phyloP scores from a whole-genome alignment of 768 basidiomycete species.

The Termitomyces sp. region DNA sequence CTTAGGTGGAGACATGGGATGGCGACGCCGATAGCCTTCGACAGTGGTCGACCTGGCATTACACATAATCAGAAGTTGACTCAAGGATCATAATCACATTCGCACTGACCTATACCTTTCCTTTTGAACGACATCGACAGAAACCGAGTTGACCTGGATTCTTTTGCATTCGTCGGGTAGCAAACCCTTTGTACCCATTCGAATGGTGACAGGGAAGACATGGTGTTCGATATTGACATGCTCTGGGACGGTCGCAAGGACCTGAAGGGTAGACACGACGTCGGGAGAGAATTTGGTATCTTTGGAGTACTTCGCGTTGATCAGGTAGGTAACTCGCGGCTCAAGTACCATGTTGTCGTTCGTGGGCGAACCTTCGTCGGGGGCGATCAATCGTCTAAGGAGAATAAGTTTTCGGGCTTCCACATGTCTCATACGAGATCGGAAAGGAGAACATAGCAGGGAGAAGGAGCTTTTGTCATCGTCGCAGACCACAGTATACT shows the following conservation, averaged over 20 bases:
- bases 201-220: conserved; percentile 49
- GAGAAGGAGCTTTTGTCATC: conserved; percentile 32
- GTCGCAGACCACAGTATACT: conserved; percentile 45
- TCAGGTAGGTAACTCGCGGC: conserved; percentile 45
- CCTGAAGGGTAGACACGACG: conserved; percentile 57
- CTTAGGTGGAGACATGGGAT: conserved; percentile 49
- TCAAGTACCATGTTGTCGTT: conserved; percentile 37
- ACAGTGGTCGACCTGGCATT: conserved; percentile 36
- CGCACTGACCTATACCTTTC: conserved; percentile 60
- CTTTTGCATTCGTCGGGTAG: conserved; percentile 43
- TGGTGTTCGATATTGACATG: conserved; percentile 42
- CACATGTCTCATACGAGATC: conserved; percentile 35
- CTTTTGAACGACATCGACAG: conserved; percentile 53
- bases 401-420: conserved; percentile 28
- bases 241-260: conserved; percentile 60
- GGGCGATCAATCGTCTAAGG: not conserved
- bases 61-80: not conserved
- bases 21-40: conserved; percentile 35
- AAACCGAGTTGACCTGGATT: conserved; percentile 52
- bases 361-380: not conserved
- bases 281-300: conserved; percentile 40
- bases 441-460: conserved; percentile 55
- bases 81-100: not conserved
- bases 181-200: conserved; percentile 54
- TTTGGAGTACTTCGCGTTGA: conserved; percentile 30